A percentile compares a stretch with the other conserved stretches of the same genome.
These are phyloP conservation scores for Ceratopteris richardii DNA, from an alignment of 75 land plant genomes.

Conservation along the genomic window DNA sequence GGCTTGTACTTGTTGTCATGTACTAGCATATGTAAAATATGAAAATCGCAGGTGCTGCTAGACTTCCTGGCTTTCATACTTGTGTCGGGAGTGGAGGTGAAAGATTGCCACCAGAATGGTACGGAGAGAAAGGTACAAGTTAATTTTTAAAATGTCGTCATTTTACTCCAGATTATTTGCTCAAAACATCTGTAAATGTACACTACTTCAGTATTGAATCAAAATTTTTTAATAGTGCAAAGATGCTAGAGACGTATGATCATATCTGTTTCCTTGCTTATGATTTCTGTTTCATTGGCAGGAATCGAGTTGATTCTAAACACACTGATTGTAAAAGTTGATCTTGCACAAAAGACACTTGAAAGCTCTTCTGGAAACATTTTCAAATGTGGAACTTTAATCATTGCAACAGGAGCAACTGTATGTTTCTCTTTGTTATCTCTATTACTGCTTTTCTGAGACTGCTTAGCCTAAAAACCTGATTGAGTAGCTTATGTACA, in stretches of 20 bases:
- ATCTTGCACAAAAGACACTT: slow-evolving; percentile 70
- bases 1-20: background rate
- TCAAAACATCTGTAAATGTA: background rate
- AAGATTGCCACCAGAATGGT: slow-evolving; percentile 85
- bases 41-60: slow-evolving; percentile 53
- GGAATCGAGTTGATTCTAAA: slow-evolving; percentile 82
- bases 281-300: slow-evolving; percentile 15
- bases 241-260: no score
- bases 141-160: background rate
- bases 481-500: background rate
- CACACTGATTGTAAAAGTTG: slow-evolving; percentile 85
- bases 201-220: no score
- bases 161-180: background rate
- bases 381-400: slow-evolving; percentile 54
- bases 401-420: slow-evolving; percentile 89
- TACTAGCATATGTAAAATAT: background rate
- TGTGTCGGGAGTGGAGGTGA: slow-evolving; percentile 98
- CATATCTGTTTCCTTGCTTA: no score
- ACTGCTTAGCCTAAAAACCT: background rate
- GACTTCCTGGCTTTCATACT: slow-evolving; percentile 93
- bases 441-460: background rate
- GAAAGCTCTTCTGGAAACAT: slow-evolving; percentile 47
- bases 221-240: no score
- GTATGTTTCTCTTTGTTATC: slow-evolving; percentile 27
- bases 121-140: slow-evolving; percentile 65